A percentile compares a stretch with the other conserved stretches of the same genome.
phyloP scores from a whole-genome alignment of 2,329 filamentous ascomycete genomes.

The Delphinella strobiligena region DNA sequence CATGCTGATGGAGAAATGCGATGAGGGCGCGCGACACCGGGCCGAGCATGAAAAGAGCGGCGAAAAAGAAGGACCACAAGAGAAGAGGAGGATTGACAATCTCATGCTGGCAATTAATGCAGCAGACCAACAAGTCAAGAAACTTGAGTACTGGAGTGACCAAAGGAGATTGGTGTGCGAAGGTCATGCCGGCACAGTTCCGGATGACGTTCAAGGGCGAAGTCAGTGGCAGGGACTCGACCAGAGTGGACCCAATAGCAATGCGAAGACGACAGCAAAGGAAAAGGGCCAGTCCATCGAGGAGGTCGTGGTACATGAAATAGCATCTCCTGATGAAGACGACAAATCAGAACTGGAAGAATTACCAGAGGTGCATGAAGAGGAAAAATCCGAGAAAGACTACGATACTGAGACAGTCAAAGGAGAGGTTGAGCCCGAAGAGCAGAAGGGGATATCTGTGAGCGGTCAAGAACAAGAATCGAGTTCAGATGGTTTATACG shows the following conservation, averaged over 20 bases:
- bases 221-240: constrained; percentile 27
- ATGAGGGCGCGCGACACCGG: constrained; percentile 40
- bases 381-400: neutral
- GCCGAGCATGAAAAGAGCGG: constrained; percentile 30
- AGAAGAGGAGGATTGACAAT: constrained; percentile 47
- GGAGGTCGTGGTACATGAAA: neutral
- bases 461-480: neutral
- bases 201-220: constrained; percentile 23
- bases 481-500: neutral
- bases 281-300: constrained; percentile 13
- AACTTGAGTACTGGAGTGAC: constrained; percentile 80
- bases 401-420: too few species aligned
- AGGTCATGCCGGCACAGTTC: constrained; percentile 22
- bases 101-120: constrained; percentile 63
- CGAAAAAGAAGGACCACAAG: constrained; percentile 32
- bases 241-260: constrained; percentile 19
- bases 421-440: too few species aligned
- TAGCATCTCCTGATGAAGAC: neutral
- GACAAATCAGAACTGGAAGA: neutral
- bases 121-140: constrained; percentile 68
- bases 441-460: neutral
- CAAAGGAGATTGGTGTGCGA: constrained; percentile 31
- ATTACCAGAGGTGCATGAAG: neutral
- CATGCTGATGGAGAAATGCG: constrained; percentile 50
- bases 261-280: constrained; percentile 9